phyloP scores from a whole-genome alignment of 768 basidiomycete genomes.

The Filobasidium floriforme region DNA sequence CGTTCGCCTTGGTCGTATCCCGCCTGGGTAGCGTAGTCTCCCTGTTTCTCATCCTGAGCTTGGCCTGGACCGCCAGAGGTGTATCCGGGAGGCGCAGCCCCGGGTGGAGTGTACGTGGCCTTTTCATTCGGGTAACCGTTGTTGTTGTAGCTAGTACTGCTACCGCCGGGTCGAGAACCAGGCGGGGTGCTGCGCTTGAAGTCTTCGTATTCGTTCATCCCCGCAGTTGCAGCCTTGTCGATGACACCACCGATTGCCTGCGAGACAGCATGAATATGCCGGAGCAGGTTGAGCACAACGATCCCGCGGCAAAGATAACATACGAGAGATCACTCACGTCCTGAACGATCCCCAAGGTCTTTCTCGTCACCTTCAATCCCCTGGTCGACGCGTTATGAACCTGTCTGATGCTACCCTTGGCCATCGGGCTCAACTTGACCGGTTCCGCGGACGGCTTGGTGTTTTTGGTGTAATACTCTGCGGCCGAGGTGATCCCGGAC shows the following conservation, averaged over 20 bases:
- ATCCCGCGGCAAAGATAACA: not conserved
- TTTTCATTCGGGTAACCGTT: not conserved
- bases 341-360: conserved; percentile 59
- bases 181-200: conserved; percentile 11
- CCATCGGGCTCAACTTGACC: conserved; percentile 57
- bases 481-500: conserved; percentile 57
- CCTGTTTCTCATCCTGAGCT: not conserved
- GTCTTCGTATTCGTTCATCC: conserved; percentile 16
- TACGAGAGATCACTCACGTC: conserved; percentile 27
- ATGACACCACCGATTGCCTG: conserved; percentile 21
- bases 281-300: not conserved
- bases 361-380: conserved; percentile 60
- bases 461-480: conserved; percentile 57
- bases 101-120: not conserved
- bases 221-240: conserved; percentile 13
- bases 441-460: conserved; percentile 53
- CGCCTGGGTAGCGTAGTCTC: not conserved
- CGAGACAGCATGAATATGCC: not conserved
- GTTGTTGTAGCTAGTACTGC: not conserved
- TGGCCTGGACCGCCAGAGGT: too few relatives aligned
- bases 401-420: conserved; percentile 55
- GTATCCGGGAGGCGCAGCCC: not conserved
- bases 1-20: too few relatives aligned
- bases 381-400: conserved; percentile 61
- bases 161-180: not conserved